These are phyloP conservation scores for Ceratopteris richardii DNA, from an alignment of 75 land plant species.

Conservation along the genomic window DNA sequence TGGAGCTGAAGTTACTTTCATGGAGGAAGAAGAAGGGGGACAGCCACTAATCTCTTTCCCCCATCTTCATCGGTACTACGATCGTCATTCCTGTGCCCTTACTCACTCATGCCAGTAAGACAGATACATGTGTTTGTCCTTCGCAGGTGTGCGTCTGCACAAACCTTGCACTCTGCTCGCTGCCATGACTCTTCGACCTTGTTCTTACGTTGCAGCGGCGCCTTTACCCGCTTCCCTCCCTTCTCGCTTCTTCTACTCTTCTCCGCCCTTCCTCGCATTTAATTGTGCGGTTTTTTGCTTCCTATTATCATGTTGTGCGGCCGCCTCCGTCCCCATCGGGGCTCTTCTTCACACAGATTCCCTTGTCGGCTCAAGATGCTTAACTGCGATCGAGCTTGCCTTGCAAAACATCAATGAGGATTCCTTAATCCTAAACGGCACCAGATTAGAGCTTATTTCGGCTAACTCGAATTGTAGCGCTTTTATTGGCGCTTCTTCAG, in stretches of 20 bases:
- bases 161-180: no score
- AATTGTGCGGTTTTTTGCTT: no score
- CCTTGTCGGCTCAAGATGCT: constrained; percentile 15
- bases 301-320: no score
- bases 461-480: constrained; percentile 37
- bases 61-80: no score
- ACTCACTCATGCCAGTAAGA: background rate
- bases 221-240: background rate
- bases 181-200: no score
- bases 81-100: no score
- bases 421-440: constrained; percentile 17
- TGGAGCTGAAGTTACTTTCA: background rate
- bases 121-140: no score
- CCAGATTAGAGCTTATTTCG: constrained; percentile 18
- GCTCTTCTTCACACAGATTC: constrained; percentile 30
- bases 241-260: background rate
- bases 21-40: no score
- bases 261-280: background rate
- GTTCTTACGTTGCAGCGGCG: no score
- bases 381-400: constrained; percentile 30
- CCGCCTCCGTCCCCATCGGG: constrained; percentile 19
- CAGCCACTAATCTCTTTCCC: background rate
- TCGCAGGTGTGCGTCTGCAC: no score
- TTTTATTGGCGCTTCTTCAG: constrained; percentile 30
- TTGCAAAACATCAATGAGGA: constrained; percentile 23